Percentiles rank a stretch among this genome's conserved stretches.
phyloP scores from a whole-genome alignment of 2,329 filamentous ascomycete species.

The Neopestalotiopsis sp. region DNA sequence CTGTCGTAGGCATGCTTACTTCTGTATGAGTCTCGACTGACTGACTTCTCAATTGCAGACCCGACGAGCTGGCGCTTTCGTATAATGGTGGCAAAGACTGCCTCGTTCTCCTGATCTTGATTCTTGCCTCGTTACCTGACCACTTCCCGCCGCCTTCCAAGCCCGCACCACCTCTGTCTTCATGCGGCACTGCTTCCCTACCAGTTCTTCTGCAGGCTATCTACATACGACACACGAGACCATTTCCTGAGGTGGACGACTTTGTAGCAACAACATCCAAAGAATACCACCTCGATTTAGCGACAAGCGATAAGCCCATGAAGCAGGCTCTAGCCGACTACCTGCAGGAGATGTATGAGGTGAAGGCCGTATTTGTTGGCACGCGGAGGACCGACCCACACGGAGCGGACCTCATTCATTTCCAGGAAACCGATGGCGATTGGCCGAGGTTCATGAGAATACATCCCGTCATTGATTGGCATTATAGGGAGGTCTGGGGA shows the following conservation, averaged over 20 bases:
- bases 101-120: constrained; percentile 86
- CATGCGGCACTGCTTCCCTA: constrained; percentile 32
- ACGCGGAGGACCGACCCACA: constrained; percentile 93
- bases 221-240: constrained; percentile 85
- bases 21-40: neutral
- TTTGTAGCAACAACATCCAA: constrained; percentile 75
- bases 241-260: constrained; percentile 83
- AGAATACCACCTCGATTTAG: constrained; percentile 77
- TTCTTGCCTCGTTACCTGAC: constrained; percentile 69
- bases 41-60: constrained; percentile 50
- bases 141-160: constrained; percentile 32
- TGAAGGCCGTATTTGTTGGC: constrained; percentile 85
- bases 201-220: constrained; percentile 72
- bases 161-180: constrained; percentile 19
- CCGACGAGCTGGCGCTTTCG: constrained; percentile 82
- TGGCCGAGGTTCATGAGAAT: constrained; percentile 95
- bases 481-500: constrained; percentile 92
- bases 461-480: constrained; percentile 97
- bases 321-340: constrained; percentile 81
- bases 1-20: neutral
- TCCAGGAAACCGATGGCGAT: constrained; percentile 84
- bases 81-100: constrained; percentile 99
- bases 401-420: constrained; percentile 77
- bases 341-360: constrained; percentile 64
- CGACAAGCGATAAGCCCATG: constrained; percentile 80